Evolutionary conservation across 176 grass and related monocot species (phyloP), one percentile per base, ranked within the genome.

Genomic region (Oryza meyeriana): DNA sequence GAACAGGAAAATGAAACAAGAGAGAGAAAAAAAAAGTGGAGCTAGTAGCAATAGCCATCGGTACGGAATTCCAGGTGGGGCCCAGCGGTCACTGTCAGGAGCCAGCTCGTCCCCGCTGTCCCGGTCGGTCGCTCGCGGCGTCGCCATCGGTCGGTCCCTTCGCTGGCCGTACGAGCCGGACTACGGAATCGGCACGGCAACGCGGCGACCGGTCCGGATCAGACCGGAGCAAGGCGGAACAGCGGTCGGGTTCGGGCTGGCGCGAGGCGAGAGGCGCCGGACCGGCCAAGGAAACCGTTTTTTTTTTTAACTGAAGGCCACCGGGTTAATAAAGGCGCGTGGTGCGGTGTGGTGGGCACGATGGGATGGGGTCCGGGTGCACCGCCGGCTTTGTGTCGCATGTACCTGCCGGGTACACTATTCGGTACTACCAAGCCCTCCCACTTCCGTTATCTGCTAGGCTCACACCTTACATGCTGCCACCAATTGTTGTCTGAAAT

Each of bases 381-480:
- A 1, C 64, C 85, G 82, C 85, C 65, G 79, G 64, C 72, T 77
- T 39, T 24, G 31, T 77, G 79, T 63, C 79, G 12, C 66, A 11
- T 20, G 72, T 76, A 87, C 85, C 64, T 5, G 78, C 62, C 78
- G 71, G 63, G 85, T 87, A 87, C 85, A 70, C 13, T 0, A 12
- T 47, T 47, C 35, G 40, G 39, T 47, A 85, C 83, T 18, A 40
- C 39, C 7, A 40, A 4, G 2, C 32, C 1, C 39, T 40, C 1
- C 39, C 9, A 4, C 3, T 50, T 1, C 16, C 48, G 1, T 52
- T 52, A 52, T 52, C 48, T 52, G 17, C 48, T 52, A 52, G 17
- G 1, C 48, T 52, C 48, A 52, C 18, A 52, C 48, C 48, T 52
- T 52, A 22, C 48, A 4, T 52, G 48, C 1, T 22, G 16, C 18